A percentile compares a stretch with the other conserved stretches of the same genome.
phyloP scores from a whole-genome alignment of 169 alveolate genomes.

The Eimeria falciformis region DNA sequence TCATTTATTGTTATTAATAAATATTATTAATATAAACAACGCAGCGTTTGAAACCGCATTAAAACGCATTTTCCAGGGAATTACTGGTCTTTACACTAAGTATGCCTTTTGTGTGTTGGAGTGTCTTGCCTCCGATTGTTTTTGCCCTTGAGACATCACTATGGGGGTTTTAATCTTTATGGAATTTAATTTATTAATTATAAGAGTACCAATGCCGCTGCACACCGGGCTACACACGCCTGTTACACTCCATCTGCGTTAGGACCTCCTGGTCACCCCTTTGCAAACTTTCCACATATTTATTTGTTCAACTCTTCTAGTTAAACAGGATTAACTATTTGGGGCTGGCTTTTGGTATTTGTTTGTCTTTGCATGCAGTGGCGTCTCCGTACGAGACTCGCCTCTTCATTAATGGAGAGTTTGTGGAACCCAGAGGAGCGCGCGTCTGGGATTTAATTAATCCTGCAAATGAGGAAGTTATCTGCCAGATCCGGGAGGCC shows the following conservation, averaged over 20 bases:
- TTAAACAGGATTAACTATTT: neutral
- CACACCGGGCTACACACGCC: no score
- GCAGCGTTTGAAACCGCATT: no score
- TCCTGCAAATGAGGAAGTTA: slow-evolving; percentile 87
- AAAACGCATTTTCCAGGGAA: no score
- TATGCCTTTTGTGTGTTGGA: no score
- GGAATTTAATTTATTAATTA: no score
- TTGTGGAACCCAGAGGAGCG: slow-evolving; percentile 80
- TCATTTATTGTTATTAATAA: no score
- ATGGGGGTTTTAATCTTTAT: no score
- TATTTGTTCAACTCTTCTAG: no score
- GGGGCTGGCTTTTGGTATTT: neutral
- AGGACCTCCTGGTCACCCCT: neutral
- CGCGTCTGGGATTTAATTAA: slow-evolving; percentile 79
- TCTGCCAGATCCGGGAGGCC: slow-evolving; percentile 82
- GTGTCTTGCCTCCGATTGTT: neutral
- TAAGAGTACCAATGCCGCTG: neutral
- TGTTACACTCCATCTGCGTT: no score
- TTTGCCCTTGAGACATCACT: neutral
- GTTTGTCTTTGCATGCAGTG: slow-evolving; percentile 18
- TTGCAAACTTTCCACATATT: neutral
- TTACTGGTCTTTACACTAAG: neutral
- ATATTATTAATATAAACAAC: no score
- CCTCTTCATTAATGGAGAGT: slow-evolving; percentile 84
- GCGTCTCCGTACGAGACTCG: slow-evolving; percentile 74